Base-by-base conservation (phyloP, 2,329 filamentous ascomycete genomes). In the Alternaria conjuncta region DNA sequence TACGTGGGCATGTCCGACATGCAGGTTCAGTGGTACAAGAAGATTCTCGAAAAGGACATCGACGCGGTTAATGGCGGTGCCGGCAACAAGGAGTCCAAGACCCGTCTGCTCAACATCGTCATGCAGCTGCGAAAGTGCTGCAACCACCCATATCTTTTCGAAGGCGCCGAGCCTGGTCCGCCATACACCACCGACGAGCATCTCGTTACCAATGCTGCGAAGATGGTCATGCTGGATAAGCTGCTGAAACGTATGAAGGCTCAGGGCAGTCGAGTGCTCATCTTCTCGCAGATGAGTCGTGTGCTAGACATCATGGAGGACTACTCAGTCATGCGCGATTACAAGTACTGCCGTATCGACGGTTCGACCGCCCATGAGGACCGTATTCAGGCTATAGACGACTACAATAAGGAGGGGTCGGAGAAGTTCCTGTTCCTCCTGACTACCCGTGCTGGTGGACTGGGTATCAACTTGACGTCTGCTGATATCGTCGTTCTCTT, bases 71-170 rank as follows among this genome's bases (percentile, higher is more conserved):
- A 99, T 71, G 96, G 96, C 65, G 96, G 95, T 28, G 93, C 92
- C 67, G 96, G 96, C 55, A 99, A 97, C 83, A 92, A 94, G 64
- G 96, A 99, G 82, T 98, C 95, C 30, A 99, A 99, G 84, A 99
- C 96, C 1, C 90, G 96, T 68, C 87, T 99, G 21, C 86, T 99
- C 68, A 99, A 99, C 82, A 99, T 99, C 76, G 96, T 99, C 72
- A 99, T 99, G 96, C 96, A 99, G 81, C 87, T 99, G 68, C 91
- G 96, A 73, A 99, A 99, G 82, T 99, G 96, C 82, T 99, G 96
- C 80, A 99, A 99, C 74, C 96, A 99, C 77, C 96, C 96, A 0
- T 99, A 99, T 74, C 88, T 99, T 1, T 99, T 99, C 71, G 96
- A 99, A 78, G 96, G 96, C 58, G 96, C 96, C 10, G 96, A 99